Base-by-base conservation (phyloP, 2,329 filamentous ascomycete genomes). In the Aspergillus nomiae region DNA sequence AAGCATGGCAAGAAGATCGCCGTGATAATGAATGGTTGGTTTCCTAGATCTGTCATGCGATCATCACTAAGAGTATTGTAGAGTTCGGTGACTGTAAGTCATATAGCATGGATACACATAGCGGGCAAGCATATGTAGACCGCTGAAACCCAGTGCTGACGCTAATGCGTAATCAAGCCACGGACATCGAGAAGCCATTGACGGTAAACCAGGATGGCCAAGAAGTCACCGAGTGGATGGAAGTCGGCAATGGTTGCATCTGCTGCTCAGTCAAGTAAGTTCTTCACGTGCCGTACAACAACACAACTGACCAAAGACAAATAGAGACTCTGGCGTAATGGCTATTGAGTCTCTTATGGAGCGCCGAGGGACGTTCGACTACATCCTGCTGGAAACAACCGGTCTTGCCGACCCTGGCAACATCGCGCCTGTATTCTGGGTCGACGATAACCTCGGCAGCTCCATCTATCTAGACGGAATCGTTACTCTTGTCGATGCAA, bases 1-100 rank as follows among this genome's bases (percentile, higher is more conserved):
- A 90, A 94, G 65, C 95, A 99, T 84, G 94, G 94, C 77, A 98
- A 98, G 84, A 97, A 93, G 74, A 95, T 99, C 76, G 95, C 95
- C 12, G 95, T 99, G 16, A 98, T 99, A 62, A 87, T 99, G 82
- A 99, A 99, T 78, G 93, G 92, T 80, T 73, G 74, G 76, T 84
- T 30, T 12, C 43, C 36, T 55, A 56, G 41, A 36, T 16, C 48
- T 26, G 41, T 48, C 21, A 46, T 56, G 30, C 30, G 10, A 60
- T 41, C 32, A 19, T 60, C 68, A 58, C 72, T 74, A 66, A 70
- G 30, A 58, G 36, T 24, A 28, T 10, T 60, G 28, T 67, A 92
- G 91, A 94, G 79, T 94, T 94, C 76, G 91, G 91, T 62, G 89
- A 93, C 71, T 92, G 90, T 92, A 80, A 81, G 87, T 77, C 14